Evolutionary conservation across 2,329 filamentous ascomycete genomes (phyloP).

Genomic region (Ramularia collo-cygni): DNA sequence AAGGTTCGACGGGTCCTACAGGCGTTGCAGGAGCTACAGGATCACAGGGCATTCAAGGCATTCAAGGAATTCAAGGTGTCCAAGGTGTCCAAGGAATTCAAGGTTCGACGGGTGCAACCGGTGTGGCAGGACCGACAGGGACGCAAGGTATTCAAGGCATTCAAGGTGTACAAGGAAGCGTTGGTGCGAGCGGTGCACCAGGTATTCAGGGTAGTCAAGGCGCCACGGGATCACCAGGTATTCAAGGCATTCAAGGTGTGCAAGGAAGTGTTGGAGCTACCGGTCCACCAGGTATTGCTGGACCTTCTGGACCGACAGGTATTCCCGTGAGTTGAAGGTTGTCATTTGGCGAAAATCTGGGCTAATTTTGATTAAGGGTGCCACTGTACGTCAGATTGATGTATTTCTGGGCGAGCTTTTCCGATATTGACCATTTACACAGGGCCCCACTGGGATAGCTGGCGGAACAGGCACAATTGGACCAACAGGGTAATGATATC

Average conservation of each 20-base stretch:
- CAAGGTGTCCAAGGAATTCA: neutral
- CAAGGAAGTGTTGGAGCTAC: no score
- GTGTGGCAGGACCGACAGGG: neutral
- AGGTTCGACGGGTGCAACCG: neutral
- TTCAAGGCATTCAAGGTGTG: neutral
- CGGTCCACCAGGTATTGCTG: no score
- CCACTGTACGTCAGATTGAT: no score
- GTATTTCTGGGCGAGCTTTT: neutral
- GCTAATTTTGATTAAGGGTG: neutral
- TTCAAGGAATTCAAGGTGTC: no score
- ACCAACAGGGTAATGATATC: neutral
- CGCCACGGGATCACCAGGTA: no score
- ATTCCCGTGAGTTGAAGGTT: neutral
- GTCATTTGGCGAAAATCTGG: neutral
- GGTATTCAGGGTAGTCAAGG: no score
- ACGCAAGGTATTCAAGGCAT: neutral
- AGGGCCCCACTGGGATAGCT: neutral
- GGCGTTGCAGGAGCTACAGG: neutral
- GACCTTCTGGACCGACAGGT: no score
- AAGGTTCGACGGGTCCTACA: neutral
- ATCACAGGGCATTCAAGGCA: no score
- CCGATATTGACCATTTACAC: neutral
- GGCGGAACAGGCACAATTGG: neutral
- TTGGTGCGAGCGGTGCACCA: neutral
- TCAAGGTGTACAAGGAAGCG: neutral